A percentile compares a stretch with the other conserved stretches of the same genome.
Conservation (phyloP, 2,329 filamentous ascomycete genomes). For the Coleophoma cylindrospora region DNA sequence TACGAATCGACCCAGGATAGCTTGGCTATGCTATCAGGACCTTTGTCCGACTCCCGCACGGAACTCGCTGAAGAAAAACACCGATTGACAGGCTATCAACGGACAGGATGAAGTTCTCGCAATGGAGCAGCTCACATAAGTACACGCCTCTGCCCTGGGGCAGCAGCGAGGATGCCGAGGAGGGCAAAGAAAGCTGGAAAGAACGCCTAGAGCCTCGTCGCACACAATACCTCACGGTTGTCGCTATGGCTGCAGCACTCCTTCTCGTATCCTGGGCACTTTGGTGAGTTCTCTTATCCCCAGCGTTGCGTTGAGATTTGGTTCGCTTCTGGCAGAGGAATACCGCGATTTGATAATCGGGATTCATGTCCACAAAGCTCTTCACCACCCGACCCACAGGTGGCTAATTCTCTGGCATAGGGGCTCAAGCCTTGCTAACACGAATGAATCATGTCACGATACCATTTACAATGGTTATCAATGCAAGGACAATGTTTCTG, state of each 20-base stretch:
- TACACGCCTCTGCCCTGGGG: neutral
- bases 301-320: too few relatives aligned
- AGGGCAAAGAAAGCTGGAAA: neutral
- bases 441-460: conserved; percentile 18
- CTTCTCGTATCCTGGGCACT: neutral
- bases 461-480: conserved; percentile 22
- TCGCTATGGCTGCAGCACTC: neutral
- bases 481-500: conserved; percentile 24
- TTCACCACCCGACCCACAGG: neutral
- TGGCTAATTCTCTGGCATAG: conserved; percentile 6
- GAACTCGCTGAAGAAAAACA: neutral
- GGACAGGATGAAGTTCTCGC: neutral
- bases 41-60: neutral
- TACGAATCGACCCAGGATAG: too few relatives aligned
- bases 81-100: neutral
- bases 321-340: too few relatives aligned
- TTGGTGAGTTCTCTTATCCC: neutral
- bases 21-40: neutral
- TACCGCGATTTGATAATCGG: too few relatives aligned
- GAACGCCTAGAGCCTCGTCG: neutral
- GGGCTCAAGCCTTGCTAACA: conserved; percentile 1
- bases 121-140: neutral
- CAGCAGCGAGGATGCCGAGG: neutral
- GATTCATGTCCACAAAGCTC: neutral
- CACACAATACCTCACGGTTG: neutral